Percentiles rank a stretch among this genome's conserved stretches.
Conservation (phyloP, 345 rosid species). For the Populus pruinosa region DNA sequence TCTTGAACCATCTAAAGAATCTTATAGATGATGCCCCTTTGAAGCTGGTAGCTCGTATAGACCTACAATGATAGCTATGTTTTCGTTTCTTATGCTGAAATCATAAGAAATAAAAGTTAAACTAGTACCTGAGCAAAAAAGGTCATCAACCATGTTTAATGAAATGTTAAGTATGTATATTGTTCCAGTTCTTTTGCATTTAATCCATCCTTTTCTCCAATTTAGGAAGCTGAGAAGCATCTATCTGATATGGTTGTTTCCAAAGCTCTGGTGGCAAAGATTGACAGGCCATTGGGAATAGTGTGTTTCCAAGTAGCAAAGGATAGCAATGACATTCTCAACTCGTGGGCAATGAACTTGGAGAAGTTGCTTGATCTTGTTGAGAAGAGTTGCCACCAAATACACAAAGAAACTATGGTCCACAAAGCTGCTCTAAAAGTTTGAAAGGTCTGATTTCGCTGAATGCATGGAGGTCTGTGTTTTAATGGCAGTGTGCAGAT, state of each 20-base stretch:
- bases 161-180: background rate
- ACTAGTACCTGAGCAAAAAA: background rate
- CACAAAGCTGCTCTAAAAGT: slow-evolving; percentile 73
- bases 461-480: slow-evolving; percentile 10
- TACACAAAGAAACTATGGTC: slow-evolving; percentile 95
- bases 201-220: background rate
- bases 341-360: slow-evolving; percentile 84
- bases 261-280: slow-evolving; percentile 84
- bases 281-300: slow-evolving; percentile 79
- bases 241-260: slow-evolving; percentile 98
- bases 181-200: background rate
- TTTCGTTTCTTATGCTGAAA: background rate
- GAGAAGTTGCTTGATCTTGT: slow-evolving; percentile 97
- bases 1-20: background rate
- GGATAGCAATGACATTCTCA: slow-evolving; percentile 91
- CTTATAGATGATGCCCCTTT: background rate
- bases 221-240: slow-evolving; percentile 91
- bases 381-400: slow-evolving; percentile 92
- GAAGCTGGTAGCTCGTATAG: background rate
- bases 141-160: background rate
- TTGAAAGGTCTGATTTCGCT: slow-evolving; percentile 33
- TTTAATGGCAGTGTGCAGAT: slow-evolving; percentile 4
- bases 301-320: slow-evolving; percentile 70
- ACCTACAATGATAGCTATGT: background rate
- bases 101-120: background rate